Percentiles rank a stretch among this genome's conserved stretches.
phyloP scores from a whole-genome alignment of 2,329 filamentous ascomycete species.

The Talaromyces sp. region DNA sequence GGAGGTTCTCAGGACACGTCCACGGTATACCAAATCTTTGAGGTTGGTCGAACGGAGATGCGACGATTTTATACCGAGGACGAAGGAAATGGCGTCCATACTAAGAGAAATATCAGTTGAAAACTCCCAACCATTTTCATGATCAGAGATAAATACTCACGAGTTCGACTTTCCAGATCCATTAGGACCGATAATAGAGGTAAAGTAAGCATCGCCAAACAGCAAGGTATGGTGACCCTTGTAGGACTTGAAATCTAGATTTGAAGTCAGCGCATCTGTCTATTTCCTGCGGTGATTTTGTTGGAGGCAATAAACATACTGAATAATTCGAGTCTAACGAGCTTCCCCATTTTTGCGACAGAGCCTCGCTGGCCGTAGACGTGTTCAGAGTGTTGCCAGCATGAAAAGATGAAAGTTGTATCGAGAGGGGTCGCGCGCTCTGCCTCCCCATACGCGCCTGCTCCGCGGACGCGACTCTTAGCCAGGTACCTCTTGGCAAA shows the following conservation, averaged over 20 bases:
- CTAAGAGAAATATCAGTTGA: constrained; percentile 46
- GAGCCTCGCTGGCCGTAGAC: constrained; percentile 24
- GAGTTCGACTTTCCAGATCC: constrained; percentile 99
- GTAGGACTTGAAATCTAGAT: constrained; percentile 95
- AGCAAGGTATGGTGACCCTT: constrained; percentile 92
- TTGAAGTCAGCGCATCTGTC: constrained; percentile 4
- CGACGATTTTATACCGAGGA: constrained; percentile 97
- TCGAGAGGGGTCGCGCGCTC: constrained; percentile 17
- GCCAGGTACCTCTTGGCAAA: constrained; percentile 12
- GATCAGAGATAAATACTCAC: constrained; percentile 49
- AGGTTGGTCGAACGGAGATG: constrained; percentile 92
- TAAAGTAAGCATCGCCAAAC: constrained; percentile 98
- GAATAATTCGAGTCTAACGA: constrained; percentile 89
- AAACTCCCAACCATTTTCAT: neutral
- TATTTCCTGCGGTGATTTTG: neutral
- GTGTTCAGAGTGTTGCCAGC: constrained; percentile 10
- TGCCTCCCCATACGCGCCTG: constrained; percentile 12
- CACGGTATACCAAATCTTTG: constrained; percentile 92
- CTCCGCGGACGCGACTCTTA: constrained; percentile 9
- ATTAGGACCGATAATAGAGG: constrained; percentile 98
- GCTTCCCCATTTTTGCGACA: constrained; percentile 77
- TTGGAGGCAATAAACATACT: constrained; percentile 55
- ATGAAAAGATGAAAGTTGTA: constrained; percentile 3
- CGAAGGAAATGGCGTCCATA: constrained; percentile 99
- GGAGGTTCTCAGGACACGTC: constrained; percentile 85